Evolutionary conservation across 495 filamentous ascomycete genomes (phyloP).

Genomic region (Penicillium silybi): DNA sequence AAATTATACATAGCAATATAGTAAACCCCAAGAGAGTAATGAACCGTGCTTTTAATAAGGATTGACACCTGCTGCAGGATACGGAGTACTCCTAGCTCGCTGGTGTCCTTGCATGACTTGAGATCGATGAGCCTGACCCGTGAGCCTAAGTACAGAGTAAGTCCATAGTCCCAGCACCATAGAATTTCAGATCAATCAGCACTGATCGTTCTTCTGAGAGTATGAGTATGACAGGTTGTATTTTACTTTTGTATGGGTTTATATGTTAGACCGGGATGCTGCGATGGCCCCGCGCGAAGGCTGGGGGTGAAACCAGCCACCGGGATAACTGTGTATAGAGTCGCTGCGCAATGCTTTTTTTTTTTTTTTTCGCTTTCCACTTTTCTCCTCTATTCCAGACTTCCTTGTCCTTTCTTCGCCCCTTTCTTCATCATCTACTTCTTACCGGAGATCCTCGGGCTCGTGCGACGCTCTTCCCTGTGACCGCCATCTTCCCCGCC

Average conservation of each 20-base stretch:
- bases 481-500: slow-evolving; percentile 8
- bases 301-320: slow-evolving; percentile 31
- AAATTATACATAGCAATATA: too few species aligned
- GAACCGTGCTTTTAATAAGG: not conserved
- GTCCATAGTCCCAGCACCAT: too few species aligned
- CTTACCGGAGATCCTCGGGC: not conserved
- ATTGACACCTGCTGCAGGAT: not conserved
- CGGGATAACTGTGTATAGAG: slow-evolving; percentile 21
- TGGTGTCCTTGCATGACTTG: not conserved
- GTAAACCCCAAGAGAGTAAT: too few species aligned
- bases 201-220: not conserved
- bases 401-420: not conserved
- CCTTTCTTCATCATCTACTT: not conserved
- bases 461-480: slow-evolving; percentile 6
- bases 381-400: slow-evolving; percentile 2
- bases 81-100: not conserved
- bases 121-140: not conserved
- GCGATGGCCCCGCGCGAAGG: slow-evolving; percentile 20
- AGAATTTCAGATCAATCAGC: not conserved
- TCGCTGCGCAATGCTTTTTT: not conserved
- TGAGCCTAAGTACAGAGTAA: too few species aligned
- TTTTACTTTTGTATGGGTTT: not conserved
- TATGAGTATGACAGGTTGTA: not conserved
- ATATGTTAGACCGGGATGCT: not conserved
- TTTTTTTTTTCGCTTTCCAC: slow-evolving; percentile 7